Evolutionary conservation across 495 filamentous ascomycete genomes (phyloP), one percentile per base, ranked within the genome.

Genomic region (Penicillium samsonianum): DNA sequence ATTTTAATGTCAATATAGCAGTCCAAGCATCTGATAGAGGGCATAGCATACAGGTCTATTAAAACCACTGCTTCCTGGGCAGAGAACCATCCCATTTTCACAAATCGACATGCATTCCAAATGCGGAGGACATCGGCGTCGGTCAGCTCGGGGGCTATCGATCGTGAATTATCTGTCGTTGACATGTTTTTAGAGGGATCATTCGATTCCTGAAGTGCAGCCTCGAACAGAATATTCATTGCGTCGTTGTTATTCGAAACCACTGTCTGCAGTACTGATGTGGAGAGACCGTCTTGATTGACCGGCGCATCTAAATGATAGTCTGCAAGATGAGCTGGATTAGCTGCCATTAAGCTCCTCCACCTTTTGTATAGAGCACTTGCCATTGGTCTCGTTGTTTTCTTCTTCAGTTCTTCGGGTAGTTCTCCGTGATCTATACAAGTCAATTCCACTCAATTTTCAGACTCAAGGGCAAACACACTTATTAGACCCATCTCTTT

Each of bases 61-160:
- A 30, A 10, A 30, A 30, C 28, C 8, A 30, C 28, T 2, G 28
- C 28, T 8, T 30, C 28, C 28, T 30, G 28, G 28, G 28, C 28
- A 30, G 28, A 30, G 28, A 30, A 30, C 28, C 28, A 30, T 30
- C 28, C 28, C 68, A 72, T 74, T 46, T 70, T 70, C 17, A 78
- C 75, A 51, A 71, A 78, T n/a, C 72, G 65, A 57, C 69, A 74
- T 3, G 65, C 62, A 49, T 68, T 68, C 74, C 73, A 77, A 3
- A 74, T 56, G 28, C 56, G 60, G 6, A 75, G 55, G 4, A 67
- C 62, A 28, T 69, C 61, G 14, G 57, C 48, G 8, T 62, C 57
- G 35, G 53, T 55, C 12, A 53, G 22, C 40, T 43, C 49, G 38
- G 46, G 31, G 8, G 57, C 35, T n/a, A 7, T 9, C 8, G 28